Evolutionary conservation across 148 eudicot genomes (phyloP).

Genomic region (Pharnaceum exiguum): DNA sequence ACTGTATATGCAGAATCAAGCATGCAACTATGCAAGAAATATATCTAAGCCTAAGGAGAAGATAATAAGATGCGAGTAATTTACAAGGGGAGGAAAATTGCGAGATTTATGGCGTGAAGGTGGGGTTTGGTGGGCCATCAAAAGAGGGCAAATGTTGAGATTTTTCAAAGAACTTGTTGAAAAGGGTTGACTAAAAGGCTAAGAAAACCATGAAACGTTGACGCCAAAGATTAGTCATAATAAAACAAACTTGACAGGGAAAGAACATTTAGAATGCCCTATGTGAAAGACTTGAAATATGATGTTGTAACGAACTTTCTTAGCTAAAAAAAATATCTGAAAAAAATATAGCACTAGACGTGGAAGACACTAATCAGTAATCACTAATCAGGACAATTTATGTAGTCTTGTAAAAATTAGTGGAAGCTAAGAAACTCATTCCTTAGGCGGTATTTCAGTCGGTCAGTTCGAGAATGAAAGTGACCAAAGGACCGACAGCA

Average conservation of each 20-base stretch:
- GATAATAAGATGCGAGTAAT: neutral
- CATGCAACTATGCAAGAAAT: neutral
- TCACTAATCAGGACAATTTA: too few species aligned
- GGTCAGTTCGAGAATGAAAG: neutral
- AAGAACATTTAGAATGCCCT: too few species aligned
- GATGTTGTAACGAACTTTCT: neutral
- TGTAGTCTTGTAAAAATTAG: too few species aligned
- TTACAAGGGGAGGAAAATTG: neutral
- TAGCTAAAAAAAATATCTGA: neutral
- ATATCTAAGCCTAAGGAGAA: too few species aligned
- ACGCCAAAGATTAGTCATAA: too few species aligned
- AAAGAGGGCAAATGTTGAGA: neutral
- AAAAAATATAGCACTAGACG: neutral
- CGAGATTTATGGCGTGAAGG: constrained; percentile 6
- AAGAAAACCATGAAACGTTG: too few species aligned
- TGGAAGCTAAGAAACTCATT: too few species aligned
- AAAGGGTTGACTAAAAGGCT: too few species aligned
- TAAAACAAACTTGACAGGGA: too few species aligned
- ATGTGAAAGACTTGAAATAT: too few species aligned
- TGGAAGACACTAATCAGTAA: constrained; percentile 3
- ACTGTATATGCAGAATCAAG: neutral
- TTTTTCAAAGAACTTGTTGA: neutral
- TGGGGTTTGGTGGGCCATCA: neutral
- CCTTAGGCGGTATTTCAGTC: too few species aligned
- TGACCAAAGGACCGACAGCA: neutral